Evolutionary conservation across 768 basidiomycete species (phyloP).

Genomic region (Udeniomyces megalosporus): DNA sequence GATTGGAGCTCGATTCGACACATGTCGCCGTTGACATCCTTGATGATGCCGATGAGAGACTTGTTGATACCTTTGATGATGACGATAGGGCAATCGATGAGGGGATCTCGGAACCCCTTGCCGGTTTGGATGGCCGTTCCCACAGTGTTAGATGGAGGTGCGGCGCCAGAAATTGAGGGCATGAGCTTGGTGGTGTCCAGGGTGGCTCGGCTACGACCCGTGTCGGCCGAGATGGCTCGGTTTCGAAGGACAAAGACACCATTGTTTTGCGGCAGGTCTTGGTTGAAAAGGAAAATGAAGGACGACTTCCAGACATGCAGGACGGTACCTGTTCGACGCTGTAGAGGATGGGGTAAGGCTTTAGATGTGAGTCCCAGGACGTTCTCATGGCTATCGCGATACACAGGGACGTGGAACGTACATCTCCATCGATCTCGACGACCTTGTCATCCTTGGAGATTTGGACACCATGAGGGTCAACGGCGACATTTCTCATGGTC

Average conservation of each 20-base stretch:
- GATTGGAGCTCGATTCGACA: conserved; percentile 82
- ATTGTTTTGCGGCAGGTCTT: conserved; percentile 74
- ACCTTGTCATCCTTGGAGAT: conserved; percentile 76
- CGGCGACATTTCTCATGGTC: conserved; percentile 65
- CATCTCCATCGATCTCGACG: conserved; percentile 80
- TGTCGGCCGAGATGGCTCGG: conserved; percentile 68
- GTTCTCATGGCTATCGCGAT: too few species aligned
- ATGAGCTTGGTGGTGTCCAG: conserved; percentile 85
- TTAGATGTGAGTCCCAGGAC: conserved; percentile 7
- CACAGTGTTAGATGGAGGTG: conserved; percentile 19
- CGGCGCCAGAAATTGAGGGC: conserved; percentile 39
- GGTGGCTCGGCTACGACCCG: conserved; percentile 51
- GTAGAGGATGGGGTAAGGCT: neutral
- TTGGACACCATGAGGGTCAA: conserved; percentile 75
- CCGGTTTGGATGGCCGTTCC: conserved; percentile 19
- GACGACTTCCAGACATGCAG: conserved; percentile 88
- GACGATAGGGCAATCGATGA: conserved; percentile 61
- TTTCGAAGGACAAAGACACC: conserved; percentile 74
- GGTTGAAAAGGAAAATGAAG: conserved; percentile 85
- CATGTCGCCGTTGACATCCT: conserved; percentile 75
- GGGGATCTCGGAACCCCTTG: conserved; percentile 60
- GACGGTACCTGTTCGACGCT: conserved; percentile 75
- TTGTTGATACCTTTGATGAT: conserved; percentile 80
- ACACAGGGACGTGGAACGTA: conserved; percentile 29
- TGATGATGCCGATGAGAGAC: conserved; percentile 78